Percentiles rank a stretch among this genome's conserved stretches.
These are phyloP conservation scores for Ballota nigra DNA, from an alignment of 257 asterid genomes.

Conservation along the genomic window DNA sequence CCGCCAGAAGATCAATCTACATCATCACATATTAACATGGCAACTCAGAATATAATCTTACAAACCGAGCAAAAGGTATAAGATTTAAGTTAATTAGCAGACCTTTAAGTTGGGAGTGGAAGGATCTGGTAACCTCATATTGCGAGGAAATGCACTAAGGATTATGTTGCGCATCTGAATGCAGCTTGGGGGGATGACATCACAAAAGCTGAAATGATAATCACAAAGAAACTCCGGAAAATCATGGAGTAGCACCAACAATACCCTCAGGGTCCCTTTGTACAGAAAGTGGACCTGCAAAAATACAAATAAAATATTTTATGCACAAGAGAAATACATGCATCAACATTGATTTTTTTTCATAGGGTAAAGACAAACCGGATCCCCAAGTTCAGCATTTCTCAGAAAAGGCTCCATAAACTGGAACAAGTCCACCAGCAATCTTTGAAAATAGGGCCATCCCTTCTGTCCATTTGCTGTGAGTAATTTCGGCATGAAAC, in stretches of 20 bases:
- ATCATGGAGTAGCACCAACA: slow-evolving; percentile 96
- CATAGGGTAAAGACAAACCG: slow-evolving; percentile 49
- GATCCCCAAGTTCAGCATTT: slow-evolving; percentile 86
- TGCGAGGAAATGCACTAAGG: slow-evolving; percentile 98
- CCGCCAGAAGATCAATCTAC: slow-evolving; percentile 89
- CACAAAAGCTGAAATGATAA: slow-evolving; percentile 99
- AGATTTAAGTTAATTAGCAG: neutral
- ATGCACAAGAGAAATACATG: neutral
- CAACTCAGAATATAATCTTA: neutral
- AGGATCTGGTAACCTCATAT: slow-evolving; percentile 98
- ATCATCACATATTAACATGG: neutral
- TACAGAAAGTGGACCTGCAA: slow-evolving; percentile 75
- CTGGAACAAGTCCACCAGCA: slow-evolving; percentile 85
- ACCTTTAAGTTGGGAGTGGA: slow-evolving; percentile 96
- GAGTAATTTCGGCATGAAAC: slow-evolving; percentile 98
- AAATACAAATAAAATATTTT: neutral
- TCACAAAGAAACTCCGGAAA: slow-evolving; percentile 98
- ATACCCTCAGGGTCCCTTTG: slow-evolving; percentile 90
- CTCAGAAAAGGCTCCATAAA: slow-evolving; percentile 97
- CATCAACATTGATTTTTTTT: neutral
- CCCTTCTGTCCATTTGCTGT: slow-evolving; percentile 87
- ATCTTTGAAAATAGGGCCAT: slow-evolving; percentile 88
- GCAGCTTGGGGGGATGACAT: slow-evolving; percentile 97
- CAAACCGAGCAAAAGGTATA: slow-evolving; percentile 1
- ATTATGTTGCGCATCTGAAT: slow-evolving; percentile 94